phyloP scores from a whole-genome alignment of 306 rosid species.

The Pyrus betulifolia region DNA sequence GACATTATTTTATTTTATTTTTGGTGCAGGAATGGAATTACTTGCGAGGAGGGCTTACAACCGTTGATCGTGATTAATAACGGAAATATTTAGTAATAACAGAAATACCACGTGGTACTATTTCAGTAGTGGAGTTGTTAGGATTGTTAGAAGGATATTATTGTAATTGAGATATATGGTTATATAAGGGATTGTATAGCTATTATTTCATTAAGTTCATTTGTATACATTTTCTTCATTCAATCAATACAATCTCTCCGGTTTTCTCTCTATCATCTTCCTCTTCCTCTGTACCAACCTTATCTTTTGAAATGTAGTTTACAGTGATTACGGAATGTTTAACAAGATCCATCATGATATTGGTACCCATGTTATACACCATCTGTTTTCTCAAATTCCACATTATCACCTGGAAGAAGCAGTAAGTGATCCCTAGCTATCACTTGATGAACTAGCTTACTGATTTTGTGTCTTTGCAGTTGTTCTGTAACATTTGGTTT shows the following conservation, averaged over 20 bases:
- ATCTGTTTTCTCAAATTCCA: constrained; percentile 89
- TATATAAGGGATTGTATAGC: too few species aligned
- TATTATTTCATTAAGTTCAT: too few species aligned
- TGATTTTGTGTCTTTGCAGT: neutral
- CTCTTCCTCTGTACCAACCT: too few species aligned
- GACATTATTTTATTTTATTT: neutral
- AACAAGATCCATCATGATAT: constrained; percentile 80
- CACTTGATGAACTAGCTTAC: neutral
- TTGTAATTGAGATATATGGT: too few species aligned
- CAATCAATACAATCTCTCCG: too few species aligned
- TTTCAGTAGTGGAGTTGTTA: too few species aligned
- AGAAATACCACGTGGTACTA: too few species aligned
- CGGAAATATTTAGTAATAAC: too few species aligned
- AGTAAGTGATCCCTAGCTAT: constrained; percentile 22
- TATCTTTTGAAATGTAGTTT: too few species aligned
- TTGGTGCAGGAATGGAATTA: constrained; percentile 70
- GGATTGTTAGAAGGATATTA: too few species aligned
- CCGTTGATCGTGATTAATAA: constrained; percentile 56
- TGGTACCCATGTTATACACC: constrained; percentile 85
- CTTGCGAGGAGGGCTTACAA: constrained; percentile 77
- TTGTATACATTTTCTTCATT: too few species aligned
- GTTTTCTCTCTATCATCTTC: too few species aligned
- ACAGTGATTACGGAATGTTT: constrained; percentile 42
- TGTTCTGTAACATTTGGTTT: neutral
- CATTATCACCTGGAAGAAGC: constrained; percentile 87